A percentile compares a stretch with the other conserved stretches of the same genome.
Evolutionary conservation across 805 yeast genomes (phyloP).

Genomic region (Metschnikowia drakensbergensis): DNA sequence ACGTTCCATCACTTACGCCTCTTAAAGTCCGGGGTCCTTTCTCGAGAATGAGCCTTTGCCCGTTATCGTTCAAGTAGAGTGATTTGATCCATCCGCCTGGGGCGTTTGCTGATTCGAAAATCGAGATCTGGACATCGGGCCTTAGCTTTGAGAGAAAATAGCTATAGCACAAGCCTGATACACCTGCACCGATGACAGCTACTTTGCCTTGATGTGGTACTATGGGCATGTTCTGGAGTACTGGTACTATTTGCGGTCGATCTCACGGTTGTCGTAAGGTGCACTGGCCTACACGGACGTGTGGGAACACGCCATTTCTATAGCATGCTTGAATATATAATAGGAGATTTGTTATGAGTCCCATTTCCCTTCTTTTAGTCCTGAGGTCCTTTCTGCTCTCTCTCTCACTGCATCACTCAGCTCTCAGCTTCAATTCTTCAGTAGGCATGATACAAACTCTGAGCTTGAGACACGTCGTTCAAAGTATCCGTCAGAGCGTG

Average conservation of each 20-base stretch:
- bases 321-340: not conserved
- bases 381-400: not conserved
- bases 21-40: constrained; percentile 90
- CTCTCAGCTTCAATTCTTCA: not conserved
- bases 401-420: not conserved
- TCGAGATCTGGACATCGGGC: constrained; percentile 66
- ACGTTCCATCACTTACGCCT: constrained; percentile 76
- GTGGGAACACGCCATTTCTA: not conserved
- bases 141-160: constrained; percentile 66
- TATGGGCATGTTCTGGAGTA: constrained; percentile 14
- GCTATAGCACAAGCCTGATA: constrained; percentile 76
- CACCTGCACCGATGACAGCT: constrained; percentile 83
- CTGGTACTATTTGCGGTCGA: not conserved
- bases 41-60: constrained; percentile 47
- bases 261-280: not conserved
- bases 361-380: not conserved
- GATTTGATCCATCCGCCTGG: constrained; percentile 83
- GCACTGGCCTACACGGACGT: not conserved
- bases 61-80: constrained; percentile 28
- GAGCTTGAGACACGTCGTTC: constrained; percentile 17
- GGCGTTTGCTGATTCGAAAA: constrained; percentile 53
- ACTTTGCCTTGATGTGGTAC: constrained; percentile 41
- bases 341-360: not conserved
- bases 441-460: constrained; percentile 24
- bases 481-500: constrained; percentile 26